Evolutionary conservation across 2,329 filamentous ascomycete genomes (phyloP).

Genomic region (Talaromyces sp.): DNA sequence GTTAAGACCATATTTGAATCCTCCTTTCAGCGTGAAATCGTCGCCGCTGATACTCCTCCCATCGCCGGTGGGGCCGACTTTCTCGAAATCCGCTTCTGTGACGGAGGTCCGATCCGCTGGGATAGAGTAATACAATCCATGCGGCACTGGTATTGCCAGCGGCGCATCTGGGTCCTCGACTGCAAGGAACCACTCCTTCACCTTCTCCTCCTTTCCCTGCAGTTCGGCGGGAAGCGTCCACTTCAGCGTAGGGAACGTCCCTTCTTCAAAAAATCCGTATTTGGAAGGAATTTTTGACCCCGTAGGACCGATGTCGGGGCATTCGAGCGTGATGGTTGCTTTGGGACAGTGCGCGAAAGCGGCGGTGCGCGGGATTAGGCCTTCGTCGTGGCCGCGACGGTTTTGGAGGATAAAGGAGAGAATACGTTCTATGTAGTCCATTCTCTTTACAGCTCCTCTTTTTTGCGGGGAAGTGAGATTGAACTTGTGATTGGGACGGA

Average conservation of each 20-base stretch:
- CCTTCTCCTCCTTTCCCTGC: not conserved
- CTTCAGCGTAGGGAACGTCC: conserved; percentile 5
- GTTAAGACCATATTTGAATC: conserved; percentile 51
- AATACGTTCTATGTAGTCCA: conserved; percentile 14
- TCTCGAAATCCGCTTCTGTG: conserved; percentile 40
- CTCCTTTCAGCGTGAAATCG: conserved; percentile 34
- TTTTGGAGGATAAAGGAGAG: conserved; percentile 2
- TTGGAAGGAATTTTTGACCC: conserved; percentile 9
- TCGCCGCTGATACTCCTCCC: conserved; percentile 22
- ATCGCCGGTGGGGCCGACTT: not conserved
- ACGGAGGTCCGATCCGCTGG: conserved; percentile 36
- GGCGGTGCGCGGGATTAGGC: conserved; percentile 8
- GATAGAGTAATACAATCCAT: conserved; percentile 32
- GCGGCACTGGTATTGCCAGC: conserved; percentile 21
- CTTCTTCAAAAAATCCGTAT: conserved; percentile 7
- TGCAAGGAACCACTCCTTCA: conserved; percentile 22
- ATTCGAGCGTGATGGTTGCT: conserved; percentile 18
- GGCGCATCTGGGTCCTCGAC: conserved; percentile 26
- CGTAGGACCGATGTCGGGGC: conserved; percentile 11
- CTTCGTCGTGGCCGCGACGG: conserved; percentile 10
- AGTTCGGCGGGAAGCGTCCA: not conserved
- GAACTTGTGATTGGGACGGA: not conserved
- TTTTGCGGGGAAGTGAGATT: not conserved
- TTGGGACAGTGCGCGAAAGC: conserved; percentile 5
- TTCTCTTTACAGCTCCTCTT: not conserved